Evolutionary conservation across 2,329 filamentous ascomycete species (phyloP).

Genomic region (Nemania serpens): DNA sequence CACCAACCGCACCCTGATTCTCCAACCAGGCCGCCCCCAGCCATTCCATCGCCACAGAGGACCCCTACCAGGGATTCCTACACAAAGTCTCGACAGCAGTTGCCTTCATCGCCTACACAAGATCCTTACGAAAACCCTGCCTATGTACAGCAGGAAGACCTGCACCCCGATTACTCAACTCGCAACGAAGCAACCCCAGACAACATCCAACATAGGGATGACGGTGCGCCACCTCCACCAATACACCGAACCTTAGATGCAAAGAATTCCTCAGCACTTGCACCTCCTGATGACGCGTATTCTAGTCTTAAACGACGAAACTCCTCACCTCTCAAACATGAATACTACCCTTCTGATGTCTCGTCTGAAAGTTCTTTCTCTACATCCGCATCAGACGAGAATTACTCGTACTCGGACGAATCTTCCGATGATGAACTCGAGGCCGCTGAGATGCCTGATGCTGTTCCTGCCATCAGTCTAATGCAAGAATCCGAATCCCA

Average conservation of each 20-base stretch:
- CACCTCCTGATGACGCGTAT: constrained; percentile 53
- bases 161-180: constrained; percentile 46
- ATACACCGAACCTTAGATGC: constrained; percentile 54
- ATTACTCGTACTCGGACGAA: constrained; percentile 51
- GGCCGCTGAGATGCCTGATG: constrained; percentile 63
- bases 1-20: constrained; percentile 40
- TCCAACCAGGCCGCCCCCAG: constrained; percentile 38
- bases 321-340: constrained; percentile 94
- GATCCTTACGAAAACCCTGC: constrained; percentile 19
- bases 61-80: constrained; percentile 47
- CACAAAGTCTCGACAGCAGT: constrained; percentile 27
- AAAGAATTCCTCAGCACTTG: constrained; percentile 47
- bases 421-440: constrained; percentile 63
- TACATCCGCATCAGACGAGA: constrained; percentile 49
- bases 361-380: constrained; percentile 52
- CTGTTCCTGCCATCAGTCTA: constrained; percentile 63
- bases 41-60: constrained; percentile 42
- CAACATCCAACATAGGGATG: constrained; percentile 50
- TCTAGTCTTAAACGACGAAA: constrained; percentile 68
- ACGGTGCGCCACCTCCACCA: constrained; percentile 61
- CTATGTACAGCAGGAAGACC: constrained; percentile 43
- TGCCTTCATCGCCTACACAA: constrained; percentile 23
- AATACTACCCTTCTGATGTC: constrained; percentile 84
- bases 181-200: constrained; percentile 44
- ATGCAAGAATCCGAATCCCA: constrained; percentile 42